phyloP scores from a whole-genome alignment of 129 eudicot species.

The Rutidosis leptorrhynchoides region DNA sequence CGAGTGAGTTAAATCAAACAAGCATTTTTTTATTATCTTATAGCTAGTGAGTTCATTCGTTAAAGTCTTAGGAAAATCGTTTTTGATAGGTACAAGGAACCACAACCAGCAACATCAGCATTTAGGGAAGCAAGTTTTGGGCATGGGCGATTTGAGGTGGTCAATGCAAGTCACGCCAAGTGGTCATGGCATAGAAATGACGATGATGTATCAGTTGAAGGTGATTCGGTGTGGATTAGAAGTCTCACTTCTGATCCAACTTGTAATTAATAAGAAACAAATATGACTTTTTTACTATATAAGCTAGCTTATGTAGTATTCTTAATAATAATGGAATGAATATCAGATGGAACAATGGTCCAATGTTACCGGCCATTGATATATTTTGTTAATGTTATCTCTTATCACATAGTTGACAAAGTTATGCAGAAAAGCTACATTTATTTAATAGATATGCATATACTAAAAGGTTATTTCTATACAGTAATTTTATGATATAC shows the following conservation, averaged over 20 bases:
- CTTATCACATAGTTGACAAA: too few relatives aligned
- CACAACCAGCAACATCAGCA: constrained; percentile 43
- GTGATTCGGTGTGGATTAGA: constrained; percentile 48
- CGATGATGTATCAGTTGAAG: constrained; percentile 40
- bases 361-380: too few relatives aligned
- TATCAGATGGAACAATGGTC: too few relatives aligned
- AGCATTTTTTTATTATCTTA: background rate
- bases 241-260: constrained; percentile 35
- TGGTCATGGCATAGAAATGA: constrained; percentile 82
- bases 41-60: background rate
- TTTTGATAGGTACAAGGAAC: constrained; percentile 44
- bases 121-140: constrained; percentile 88
- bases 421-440: too few relatives aligned
- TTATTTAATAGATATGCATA: too few relatives aligned
- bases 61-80: background rate
- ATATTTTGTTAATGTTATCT: too few relatives aligned
- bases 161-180: constrained; percentile 50
- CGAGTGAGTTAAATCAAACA: constrained; percentile 34
- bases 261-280: constrained; percentile 32
- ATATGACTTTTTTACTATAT: background rate
- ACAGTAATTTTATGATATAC: too few relatives aligned
- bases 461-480: too few relatives aligned
- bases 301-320: background rate
- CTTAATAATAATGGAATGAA: too few relatives aligned
- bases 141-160: constrained; percentile 50